Base-by-base conservation (phyloP, 2,329 filamentous ascomycete genomes). In the Aspergillus arachidicola region DNA sequence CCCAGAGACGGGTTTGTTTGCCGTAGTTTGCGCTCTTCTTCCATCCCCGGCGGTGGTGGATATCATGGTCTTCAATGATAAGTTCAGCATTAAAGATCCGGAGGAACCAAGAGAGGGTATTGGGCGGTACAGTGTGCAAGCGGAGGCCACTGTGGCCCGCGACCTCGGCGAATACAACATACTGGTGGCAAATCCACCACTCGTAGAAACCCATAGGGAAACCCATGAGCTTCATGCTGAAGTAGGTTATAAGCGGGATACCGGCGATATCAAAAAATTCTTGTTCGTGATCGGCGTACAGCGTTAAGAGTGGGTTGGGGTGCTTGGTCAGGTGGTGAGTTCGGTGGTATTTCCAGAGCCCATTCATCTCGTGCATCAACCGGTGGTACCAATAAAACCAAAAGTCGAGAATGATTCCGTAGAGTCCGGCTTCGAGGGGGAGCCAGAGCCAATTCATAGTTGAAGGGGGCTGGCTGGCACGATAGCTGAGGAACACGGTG, bases 301-400 rank as follows among this genome's bases (percentile, higher is more conserved):
- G 71, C 0, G 78, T 76, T 1, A 82, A 69, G 0, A 82, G 73
- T 7, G 79, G 77, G 54, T 79, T 81, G 4, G 80, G 80, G 59
- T 82, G 80, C 63, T 82, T 82, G 48, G 79, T 81, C 10, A 82
- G 69, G 65, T 82, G 80, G 59, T 82, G 80, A 0, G 79, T 82
- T 57, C 79, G 77, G 70, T 82, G 80, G 63, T 75, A 81, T 51
- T 79, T 74, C 80, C 80, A 82, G 14, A 82, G 72, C 1, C 62
- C 67, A 21, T 73, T 69, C 19, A 78, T 56, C 58, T 81, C 79
- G 62, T 82, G 80, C 77, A 80, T 81, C 19, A 73, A 51, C 3
- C 80, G 76, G 64, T 81, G 79, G 62, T 81, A 81, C 74, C 76
- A 70, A 50, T 70, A 70, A 56, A 69, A 70, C 78, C 79, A 82